Base-by-base conservation (phyloP, 495 filamentous ascomycete species). In the Penicillium ochrochloron region DNA sequence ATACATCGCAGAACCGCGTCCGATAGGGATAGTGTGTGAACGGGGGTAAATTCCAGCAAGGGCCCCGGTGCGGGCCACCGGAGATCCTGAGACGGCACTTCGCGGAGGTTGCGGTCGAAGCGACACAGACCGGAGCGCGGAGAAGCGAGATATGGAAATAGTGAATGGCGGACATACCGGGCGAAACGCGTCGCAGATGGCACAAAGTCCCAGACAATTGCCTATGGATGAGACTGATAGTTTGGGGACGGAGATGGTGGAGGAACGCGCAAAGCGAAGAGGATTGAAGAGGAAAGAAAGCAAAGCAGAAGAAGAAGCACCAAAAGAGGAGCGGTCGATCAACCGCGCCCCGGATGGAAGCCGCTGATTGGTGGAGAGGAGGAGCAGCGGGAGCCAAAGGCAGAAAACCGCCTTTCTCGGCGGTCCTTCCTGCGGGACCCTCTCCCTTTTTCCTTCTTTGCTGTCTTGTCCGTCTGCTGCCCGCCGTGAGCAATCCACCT, bases 351-450 rank as follows among this genome's bases (percentile, higher is more conserved):
- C 55, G 57, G 48, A 68, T 55, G 42, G 62, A 55, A 66, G 63
- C 21, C 41, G 55, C 25, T 82, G 75, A 82, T 82, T 82, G 79
- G 79, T 37, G 66, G 68, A 76, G 76, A 76, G 66, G 75, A 80
- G 79, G 79, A 79, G 76, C 73, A 77, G 71, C 72, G 70, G 72
- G 70, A 73, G 67, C 37, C 65, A 67, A 66, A 66, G 68, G 72
- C 70, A 71, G 62, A 68, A 67, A 68, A 68, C 61, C 57, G 63
- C 42, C 17, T 57, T 39, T 17, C 35, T 41, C 54, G 54, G 54
- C n/a, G 21, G 54, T 23, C 23, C 52, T 59, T 59, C 31, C 46
- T 60, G 27, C 39, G 44, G 37, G 59, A 59, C 56, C 64, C 61
- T 61, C 59, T 31, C 55, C 34, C 57, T 61, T 57, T 66, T 68